phyloP scores from a whole-genome alignment of 1,139 yeast genomes.

The Suhomyces taliae region DNA sequence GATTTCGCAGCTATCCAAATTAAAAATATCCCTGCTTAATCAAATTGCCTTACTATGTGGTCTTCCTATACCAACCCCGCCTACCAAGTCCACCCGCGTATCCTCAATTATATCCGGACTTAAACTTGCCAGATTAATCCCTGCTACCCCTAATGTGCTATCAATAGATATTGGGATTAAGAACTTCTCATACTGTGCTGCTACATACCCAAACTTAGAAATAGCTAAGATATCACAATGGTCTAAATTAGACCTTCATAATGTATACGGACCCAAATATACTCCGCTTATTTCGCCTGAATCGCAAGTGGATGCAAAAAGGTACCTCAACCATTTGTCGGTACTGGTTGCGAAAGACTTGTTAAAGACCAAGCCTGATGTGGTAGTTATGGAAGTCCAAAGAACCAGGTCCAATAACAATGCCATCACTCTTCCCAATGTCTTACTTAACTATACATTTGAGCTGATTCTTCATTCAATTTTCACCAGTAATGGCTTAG shows the following conservation, averaged over 20 bases:
- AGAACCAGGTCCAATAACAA: conserved; percentile 37
- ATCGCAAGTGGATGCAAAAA: conserved; percentile 25
- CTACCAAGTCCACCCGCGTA: conserved; percentile 31
- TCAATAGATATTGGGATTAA: conserved; percentile 44
- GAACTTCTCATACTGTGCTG: conserved; percentile 41
- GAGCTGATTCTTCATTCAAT: conserved; percentile 35
- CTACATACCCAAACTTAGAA: conserved; percentile 15
- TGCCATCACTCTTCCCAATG: conserved; percentile 40
- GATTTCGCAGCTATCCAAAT: conserved; percentile 6
- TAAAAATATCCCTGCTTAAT: conserved; percentile 23
- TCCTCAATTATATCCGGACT: conserved; percentile 23
- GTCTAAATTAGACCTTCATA: conserved; percentile 32
- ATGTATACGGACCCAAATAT: conserved; percentile 18
- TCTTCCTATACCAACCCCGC: conserved; percentile 23
- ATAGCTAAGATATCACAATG: conserved; percentile 20
- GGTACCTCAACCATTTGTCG: conserved; percentile 28
- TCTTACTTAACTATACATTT: conserved; percentile 35
- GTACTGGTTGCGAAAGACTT: conserved; percentile 21
- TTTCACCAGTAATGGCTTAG: conserved; percentile 13
- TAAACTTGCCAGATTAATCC: conserved; percentile 13
- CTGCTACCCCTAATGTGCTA: conserved; percentile 19
- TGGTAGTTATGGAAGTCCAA: conserved; percentile 40
- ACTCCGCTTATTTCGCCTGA: conserved; percentile 13
- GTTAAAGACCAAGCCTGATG: conserved; percentile 15
- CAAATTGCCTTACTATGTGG: conserved; percentile 40